Conservation (phyloP, 768 basidiomycete genomes). For the Dioszegia aurantiaca region DNA sequence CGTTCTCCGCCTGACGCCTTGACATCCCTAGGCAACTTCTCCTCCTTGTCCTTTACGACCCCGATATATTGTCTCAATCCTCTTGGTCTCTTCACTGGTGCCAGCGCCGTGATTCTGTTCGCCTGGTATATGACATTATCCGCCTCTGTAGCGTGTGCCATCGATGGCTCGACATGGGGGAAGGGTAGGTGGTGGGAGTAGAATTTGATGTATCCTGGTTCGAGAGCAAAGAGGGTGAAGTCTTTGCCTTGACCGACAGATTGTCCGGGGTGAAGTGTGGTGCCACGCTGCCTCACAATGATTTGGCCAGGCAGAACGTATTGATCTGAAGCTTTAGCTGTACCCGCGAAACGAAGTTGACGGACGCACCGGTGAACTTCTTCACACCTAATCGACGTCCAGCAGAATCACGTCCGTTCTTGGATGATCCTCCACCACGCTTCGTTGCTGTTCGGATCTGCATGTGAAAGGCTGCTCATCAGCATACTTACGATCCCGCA, state of each 20-base stretch:
- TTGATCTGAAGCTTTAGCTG: slow-evolving; percentile 62
- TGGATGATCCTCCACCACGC: slow-evolving; percentile 87
- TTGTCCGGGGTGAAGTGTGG: slow-evolving; percentile 87
- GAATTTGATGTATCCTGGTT: slow-evolving; percentile 90
- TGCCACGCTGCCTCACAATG: slow-evolving; percentile 90
- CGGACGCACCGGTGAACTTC: slow-evolving; percentile 81
- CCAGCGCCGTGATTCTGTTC: slow-evolving; percentile 57
- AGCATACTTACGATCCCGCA: no score
- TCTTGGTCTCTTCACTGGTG: slow-evolving; percentile 55
- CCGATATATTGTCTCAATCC: slow-evolving; percentile 59
- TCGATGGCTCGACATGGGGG: slow-evolving; percentile 21
- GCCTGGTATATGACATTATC: slow-evolving; percentile 58
- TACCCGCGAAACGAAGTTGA: not conserved
- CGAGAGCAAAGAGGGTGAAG: slow-evolving; percentile 86
- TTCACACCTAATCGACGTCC: slow-evolving; percentile 93
- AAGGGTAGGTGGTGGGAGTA: slow-evolving; percentile 57
- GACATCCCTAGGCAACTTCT: slow-evolving; percentile 82
- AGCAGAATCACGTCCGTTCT: slow-evolving; percentile 87
- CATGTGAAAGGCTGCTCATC: slow-evolving; percentile 17
- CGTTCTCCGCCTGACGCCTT: slow-evolving; percentile 71
- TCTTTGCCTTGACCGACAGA: slow-evolving; percentile 90
- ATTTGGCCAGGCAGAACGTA: slow-evolving; percentile 92
- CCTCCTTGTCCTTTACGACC: slow-evolving; percentile 74
- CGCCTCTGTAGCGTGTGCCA: slow-evolving; percentile 9
- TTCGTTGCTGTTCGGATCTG: slow-evolving; percentile 92